Base-by-base conservation (phyloP, 1,139 yeast species). In the Yamadazyma diospyri region DNA sequence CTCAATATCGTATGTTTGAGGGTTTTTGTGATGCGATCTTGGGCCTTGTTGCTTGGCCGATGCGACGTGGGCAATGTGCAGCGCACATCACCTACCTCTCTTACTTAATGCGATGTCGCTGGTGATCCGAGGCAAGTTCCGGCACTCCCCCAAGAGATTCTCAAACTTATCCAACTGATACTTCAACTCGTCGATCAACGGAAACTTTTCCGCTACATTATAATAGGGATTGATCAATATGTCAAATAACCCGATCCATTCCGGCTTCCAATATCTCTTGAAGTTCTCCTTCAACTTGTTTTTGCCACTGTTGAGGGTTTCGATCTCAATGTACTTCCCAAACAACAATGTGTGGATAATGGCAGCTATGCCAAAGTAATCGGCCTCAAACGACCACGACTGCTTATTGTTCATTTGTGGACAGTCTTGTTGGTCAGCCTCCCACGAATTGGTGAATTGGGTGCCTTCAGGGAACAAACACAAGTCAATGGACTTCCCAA, bases 341-440 rank as follows among this genome's bases (percentile, higher is more conserved):
- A 78, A 84, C 25, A 89, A 62, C 63, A 89, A 56, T 0, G 81
- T 70, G 49, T 88, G 94, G 2, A 86, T 61, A 0, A 84, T 74
- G 21, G 81, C 74, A 0, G 96, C 97, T 17, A 86, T 45, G 0
- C 96, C 97, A 51, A 74, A 84, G 53, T 87, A 87, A 57, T 89
- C 97, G 3, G 84, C 81, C 48, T 88, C 89, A 50, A 72, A 86
- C 3, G 77, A 72, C 95, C 95, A 89, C 0, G 83, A 71, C 31
- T 65, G 50, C 3, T 73, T 66, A 3, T 71, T 60, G 36, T 78
- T 65, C 81, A 85, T 79, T 47, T 82, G 86, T 3, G 78, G 76
- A 51, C 95, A 86, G 47, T 86, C 95, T 46, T 81, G 92, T 34
- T 69, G 68, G 47, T 81, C 87, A 1, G 80, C 65, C 30, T 67